These are phyloP conservation scores for Fonsecaea erecta DNA, from an alignment of 2,329 filamentous ascomycete species.

Conservation along the genomic window DNA sequence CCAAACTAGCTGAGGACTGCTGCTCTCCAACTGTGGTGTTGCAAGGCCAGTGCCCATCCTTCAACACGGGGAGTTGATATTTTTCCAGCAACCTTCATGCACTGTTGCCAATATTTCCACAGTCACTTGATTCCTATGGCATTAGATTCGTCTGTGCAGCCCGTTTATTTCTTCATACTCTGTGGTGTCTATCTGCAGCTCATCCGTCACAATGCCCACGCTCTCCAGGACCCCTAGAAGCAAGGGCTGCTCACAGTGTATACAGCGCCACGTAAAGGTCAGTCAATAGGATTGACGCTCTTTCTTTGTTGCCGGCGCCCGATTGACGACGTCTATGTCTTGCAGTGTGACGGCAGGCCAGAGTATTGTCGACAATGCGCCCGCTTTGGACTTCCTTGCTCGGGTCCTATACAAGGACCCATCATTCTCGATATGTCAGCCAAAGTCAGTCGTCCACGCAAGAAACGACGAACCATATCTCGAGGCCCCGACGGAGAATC, in stretches of 20 bases:
- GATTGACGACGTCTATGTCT: neutral
- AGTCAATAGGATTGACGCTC: neutral
- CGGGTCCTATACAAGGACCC: conserved; percentile 9
- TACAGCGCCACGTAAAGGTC: conserved; percentile 17
- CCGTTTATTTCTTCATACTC: no score
- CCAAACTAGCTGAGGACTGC: neutral
- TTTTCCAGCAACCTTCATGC: neutral
- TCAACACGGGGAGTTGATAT: neutral
- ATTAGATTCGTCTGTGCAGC: neutral
- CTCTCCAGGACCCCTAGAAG: conserved; percentile 2
- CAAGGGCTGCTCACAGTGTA: conserved; percentile 8
- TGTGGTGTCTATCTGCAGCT: neutral
- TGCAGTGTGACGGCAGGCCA: conserved; percentile 10
- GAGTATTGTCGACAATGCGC: conserved; percentile 14
- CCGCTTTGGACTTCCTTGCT: conserved; percentile 13
- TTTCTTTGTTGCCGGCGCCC: no score
- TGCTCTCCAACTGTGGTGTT: neutral
- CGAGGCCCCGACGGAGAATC: neutral
- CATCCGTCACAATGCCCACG: neutral
- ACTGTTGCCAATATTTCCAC: neutral
- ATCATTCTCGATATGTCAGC: conserved; percentile 18
- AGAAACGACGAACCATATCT: conserved; percentile 1
- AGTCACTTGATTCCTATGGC: neutral
- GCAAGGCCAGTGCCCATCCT: neutral
- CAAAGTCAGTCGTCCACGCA: neutral